Conservation (phyloP, 306 rosid species). For the Trichosanthes cucumerina region DNA sequence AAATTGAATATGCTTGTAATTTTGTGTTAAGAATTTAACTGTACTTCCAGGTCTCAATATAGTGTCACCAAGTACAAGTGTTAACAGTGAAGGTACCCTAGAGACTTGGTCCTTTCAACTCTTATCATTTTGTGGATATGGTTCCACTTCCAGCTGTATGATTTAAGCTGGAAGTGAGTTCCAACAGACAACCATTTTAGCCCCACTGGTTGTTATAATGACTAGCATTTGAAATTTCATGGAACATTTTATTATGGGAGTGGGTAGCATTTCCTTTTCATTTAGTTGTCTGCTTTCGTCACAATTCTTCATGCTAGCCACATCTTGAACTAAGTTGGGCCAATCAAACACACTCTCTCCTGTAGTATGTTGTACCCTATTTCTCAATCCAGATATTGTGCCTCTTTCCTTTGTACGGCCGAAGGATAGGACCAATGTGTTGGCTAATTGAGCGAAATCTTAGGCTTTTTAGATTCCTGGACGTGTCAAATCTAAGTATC, state of each 20-base stretch:
- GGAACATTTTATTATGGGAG: conserved; percentile 19
- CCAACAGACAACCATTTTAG: conserved; percentile 18
- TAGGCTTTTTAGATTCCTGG: not conserved
- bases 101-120: not conserved
- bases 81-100: not conserved
- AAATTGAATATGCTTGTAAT: not conserved
- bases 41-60: not conserved
- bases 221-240: conserved; percentile 21
- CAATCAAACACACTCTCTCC: not conserved
- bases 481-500: not conserved
- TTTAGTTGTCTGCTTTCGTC: conserved; percentile 30
- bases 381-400: not conserved
- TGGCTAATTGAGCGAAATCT: not conserved
- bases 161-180: conserved; percentile 33
- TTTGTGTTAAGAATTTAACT: not conserved
- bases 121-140: conserved; percentile 13
- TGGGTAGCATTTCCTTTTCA: conserved; percentile 52
- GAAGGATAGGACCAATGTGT: not conserved
- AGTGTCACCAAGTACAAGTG: conserved; percentile 1
- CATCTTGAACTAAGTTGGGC: conserved; percentile 18
- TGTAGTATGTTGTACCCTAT: not conserved
- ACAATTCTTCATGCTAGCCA: conserved; percentile 15
- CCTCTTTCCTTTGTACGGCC: not conserved
- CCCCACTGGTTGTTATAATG: conserved; percentile 33
- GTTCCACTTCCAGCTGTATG: conserved; percentile 36